Evolutionary conservation across 495 filamentous ascomycete species (phyloP).

Genomic region (Acidomyces sp.): DNA sequence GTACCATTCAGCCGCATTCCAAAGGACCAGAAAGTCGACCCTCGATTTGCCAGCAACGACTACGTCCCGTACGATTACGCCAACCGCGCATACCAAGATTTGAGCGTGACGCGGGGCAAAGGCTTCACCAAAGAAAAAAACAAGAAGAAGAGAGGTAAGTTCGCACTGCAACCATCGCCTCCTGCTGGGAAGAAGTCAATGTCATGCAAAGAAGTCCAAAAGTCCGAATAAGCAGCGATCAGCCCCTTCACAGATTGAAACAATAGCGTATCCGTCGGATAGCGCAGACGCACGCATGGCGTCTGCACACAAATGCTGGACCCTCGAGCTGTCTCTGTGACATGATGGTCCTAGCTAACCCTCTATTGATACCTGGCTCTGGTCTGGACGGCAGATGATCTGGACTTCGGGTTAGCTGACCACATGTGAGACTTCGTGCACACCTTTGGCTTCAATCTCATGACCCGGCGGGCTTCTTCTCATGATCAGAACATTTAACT

Average conservation of each 20-base stretch:
- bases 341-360: neutral
- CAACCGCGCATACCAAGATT: slow-evolving; percentile 68
- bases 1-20: slow-evolving; percentile 53
- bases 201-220: neutral
- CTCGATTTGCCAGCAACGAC: slow-evolving; percentile 48
- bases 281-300: neutral
- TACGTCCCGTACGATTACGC: slow-evolving; percentile 81
- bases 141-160: slow-evolving; percentile 71
- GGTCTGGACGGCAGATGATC: too few relatives aligned
- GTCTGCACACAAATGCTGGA: neutral
- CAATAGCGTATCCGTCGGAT: neutral
- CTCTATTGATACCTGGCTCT: too few relatives aligned
- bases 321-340: neutral
- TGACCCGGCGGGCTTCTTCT: neutral
- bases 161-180: slow-evolving; percentile 17
- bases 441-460: slow-evolving; percentile 1
- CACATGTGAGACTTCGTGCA: slow-evolving; percentile 2
- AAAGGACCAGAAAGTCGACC: slow-evolving; percentile 45
- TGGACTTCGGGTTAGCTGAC: neutral
- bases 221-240: neutral
- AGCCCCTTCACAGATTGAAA: neutral
- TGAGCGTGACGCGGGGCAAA: slow-evolving; percentile 85
- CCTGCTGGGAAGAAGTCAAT: neutral
- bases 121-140: slow-evolving; percentile 99
- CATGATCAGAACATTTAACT: neutral